Conservation (phyloP, 306 rosid genomes). For the Medicago ruthenica region DNA sequence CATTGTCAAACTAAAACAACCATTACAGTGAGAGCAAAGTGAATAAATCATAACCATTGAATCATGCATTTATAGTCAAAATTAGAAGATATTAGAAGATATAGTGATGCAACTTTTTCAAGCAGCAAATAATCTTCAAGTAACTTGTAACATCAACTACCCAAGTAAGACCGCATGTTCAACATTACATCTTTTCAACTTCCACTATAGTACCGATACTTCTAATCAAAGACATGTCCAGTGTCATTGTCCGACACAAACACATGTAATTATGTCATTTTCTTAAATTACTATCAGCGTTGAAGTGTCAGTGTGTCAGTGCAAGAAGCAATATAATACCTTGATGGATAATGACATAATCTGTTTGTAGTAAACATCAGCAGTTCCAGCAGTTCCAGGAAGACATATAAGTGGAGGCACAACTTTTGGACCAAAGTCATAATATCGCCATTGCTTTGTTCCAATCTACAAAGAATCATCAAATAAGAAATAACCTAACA, state of each 20-base stretch:
- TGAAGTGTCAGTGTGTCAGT: too few species aligned
- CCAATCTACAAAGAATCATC: constrained; percentile 68
- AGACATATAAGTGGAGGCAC: constrained; percentile 98
- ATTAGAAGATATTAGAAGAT: background rate
- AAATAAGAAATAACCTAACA: background rate
- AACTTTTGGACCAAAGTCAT: constrained; percentile 94
- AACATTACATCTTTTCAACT: background rate
- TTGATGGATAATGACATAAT: constrained; percentile 90
- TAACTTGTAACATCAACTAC: background rate
- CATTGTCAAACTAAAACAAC: background rate
- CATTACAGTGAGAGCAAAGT: background rate
- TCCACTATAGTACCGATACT: background rate
- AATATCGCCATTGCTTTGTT: constrained; percentile 93
- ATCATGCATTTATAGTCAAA: background rate
- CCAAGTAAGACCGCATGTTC: background rate
- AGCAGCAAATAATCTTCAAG: background rate
- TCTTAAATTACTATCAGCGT: too few species aligned
- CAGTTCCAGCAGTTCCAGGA: constrained; percentile 97
- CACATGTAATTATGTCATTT: too few species aligned
- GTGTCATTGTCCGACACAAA: too few species aligned
- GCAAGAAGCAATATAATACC: constrained; percentile 52
- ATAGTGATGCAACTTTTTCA: background rate
- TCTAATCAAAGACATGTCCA: too few species aligned
- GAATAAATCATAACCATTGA: background rate
- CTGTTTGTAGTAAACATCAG: constrained; percentile 96